Evolutionary conservation across 2,329 filamentous ascomycete genomes (phyloP).

Genomic region (Fusarium sp.): DNA sequence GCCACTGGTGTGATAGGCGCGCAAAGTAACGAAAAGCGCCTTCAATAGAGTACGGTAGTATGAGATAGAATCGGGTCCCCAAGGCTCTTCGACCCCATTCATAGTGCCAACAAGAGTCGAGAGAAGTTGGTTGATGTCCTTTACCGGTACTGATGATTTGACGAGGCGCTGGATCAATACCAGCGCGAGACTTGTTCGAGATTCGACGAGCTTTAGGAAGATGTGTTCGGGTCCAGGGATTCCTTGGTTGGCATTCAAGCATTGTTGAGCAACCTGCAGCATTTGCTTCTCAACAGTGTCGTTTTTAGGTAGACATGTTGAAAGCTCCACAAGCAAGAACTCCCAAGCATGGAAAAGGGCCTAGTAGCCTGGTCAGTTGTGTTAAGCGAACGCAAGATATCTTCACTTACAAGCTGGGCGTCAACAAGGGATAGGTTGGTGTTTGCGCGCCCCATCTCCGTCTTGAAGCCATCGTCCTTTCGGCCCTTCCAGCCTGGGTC

Average conservation of each 20-base stretch:
- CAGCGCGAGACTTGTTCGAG: constrained; percentile 84
- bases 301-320: constrained; percentile 69
- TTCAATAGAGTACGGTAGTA: constrained; percentile 90
- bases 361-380: constrained; percentile 57
- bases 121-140: constrained; percentile 66
- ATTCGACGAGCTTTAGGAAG: constrained; percentile 82
- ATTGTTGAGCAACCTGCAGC: constrained; percentile 80
- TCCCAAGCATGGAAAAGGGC: constrained; percentile 91
- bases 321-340: constrained; percentile 85
- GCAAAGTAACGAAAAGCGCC: constrained; percentile 85
- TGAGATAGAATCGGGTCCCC: constrained; percentile 64
- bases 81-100: constrained; percentile 67
- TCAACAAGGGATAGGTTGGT: constrained; percentile 92
- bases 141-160: constrained; percentile 64
- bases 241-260: constrained; percentile 81
- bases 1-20: constrained; percentile 66
- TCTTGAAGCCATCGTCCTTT: constrained; percentile 78
- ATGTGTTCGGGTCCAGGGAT: constrained; percentile 81
- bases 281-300: constrained; percentile 75
- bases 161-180: constrained; percentile 85
- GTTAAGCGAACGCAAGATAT: constrained; percentile 44
- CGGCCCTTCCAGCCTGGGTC: constrained; percentile 82
- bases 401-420: constrained; percentile 80
- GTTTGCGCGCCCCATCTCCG: constrained; percentile 89
- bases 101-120: constrained; percentile 66